Evolutionary conservation across 805 yeast genomes (phyloP), one percentile per base, ranked within the genome.

Genomic region (Candida qinlingensis): DNA sequence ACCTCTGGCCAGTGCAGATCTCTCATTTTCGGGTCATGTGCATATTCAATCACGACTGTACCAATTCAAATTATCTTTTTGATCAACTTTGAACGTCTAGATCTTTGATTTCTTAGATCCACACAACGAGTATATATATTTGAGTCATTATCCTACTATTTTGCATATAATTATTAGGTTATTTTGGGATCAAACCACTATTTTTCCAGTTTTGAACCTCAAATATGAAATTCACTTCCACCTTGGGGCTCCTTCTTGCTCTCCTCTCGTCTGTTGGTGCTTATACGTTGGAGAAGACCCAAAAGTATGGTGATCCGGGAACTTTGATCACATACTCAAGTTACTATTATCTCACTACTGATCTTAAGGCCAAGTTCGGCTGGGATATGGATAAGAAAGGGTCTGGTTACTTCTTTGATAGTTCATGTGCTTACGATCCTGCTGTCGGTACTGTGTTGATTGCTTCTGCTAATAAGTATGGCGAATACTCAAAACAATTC

Each of bases 361-460:
- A 33, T 8, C n/a, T 25, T 9, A 38, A 19, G 2, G 34, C 31
- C 13, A 35, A 4, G 6, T 47, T 39, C 28, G 50, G 46, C n/a
- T 39, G 29, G 10, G 28, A 42, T n/a, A 2, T 42, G 3, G 43
- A 9, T 19, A 46, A 19, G 26, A 19, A 26, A 13, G 35, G n/a
- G n/a, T 13, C 12, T 9, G 25, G 26, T 1, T 13, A 28, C 28
- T 44, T 31, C 35, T 49, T 45, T 28, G 47, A 36, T 25, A 19
- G 44, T 9, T n/a, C 45, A 27, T 53, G 57, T 37, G 36, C 46
- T 40, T 54, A 54, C 39, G 48, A 54, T 7, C 57, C 57, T 25
- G 50, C 56, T 4, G 29, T 44, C 7, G 57, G 56, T 4, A 33
- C 59, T 0, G 9, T 52, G 4, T 26, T 54, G 6, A 9, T 37